Base-by-base conservation (phyloP, 139 green algal species). In the Chlorella sorokiniana region DNA sequence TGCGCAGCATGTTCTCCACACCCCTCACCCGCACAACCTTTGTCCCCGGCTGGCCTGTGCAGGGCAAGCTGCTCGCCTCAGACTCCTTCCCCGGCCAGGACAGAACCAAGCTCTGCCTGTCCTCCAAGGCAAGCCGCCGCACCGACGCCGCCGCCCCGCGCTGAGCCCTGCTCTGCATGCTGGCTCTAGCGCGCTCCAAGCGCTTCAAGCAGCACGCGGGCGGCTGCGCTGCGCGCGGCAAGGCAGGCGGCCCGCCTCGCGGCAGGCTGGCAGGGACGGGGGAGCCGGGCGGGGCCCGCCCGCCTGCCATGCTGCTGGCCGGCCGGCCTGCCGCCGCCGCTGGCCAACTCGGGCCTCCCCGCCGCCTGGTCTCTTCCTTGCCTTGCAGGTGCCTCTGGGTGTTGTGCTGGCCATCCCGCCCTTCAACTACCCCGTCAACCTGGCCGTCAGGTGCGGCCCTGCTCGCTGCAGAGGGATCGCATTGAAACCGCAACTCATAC, bases 401-500 rank as follows among this genome's bases (percentile, higher is more conserved):
- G 92, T 97, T 20, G 93, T 99, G 31, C 88, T 99, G 62, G 90
- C 84, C 89, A 98, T 99, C 88, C 96, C 96, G 7, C 96, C 96
- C 63, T 99, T 99, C 91, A 99, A 99, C 89, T 99, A 99, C 85
- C 79, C 84, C 27, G 93, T 98, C 73, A 98, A 98, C 88, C 88
- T 99, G 61, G 94, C 94, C 4, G 94, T 98, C 8, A 96, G 48
- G 71, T 67, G 16, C 9, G 71, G 20, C 1, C 18, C 18, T 0
- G 35, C n/a, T n/a, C n/a, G n/a, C n/a, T n/a, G n/a, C n/a, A n/a
- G n/a, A n/a, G n/a, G n/a, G n/a, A n/a, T n/a, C n/a, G n/a, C n/a
- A n/a, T n/a, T n/a, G n/a, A n/a, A n/a, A n/a, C n/a, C n/a, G n/a
- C n/a, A n/a, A n/a, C n/a, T n/a, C 63, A 37, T 67, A 18, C 5